phyloP scores from a whole-genome alignment of 106 monocot species.

The Ottelia alismoides region DNA sequence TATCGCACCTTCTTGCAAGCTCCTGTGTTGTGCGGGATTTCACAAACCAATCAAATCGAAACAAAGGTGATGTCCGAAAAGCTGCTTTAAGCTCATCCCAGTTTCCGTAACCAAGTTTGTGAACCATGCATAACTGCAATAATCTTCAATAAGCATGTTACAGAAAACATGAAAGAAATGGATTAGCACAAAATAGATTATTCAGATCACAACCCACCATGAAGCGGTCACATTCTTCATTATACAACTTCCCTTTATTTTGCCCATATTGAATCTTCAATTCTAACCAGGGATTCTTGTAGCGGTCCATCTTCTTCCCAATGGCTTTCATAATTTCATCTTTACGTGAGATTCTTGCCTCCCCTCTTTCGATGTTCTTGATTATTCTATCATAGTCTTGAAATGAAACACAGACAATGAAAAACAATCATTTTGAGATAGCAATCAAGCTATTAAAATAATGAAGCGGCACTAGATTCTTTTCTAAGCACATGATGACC shows the following conservation, averaged over 20 bases:
- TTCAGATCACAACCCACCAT: slow-evolving; percentile 51
- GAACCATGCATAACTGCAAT: slow-evolving; percentile 87
- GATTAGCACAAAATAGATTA: slow-evolving; percentile 1
- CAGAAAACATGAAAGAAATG: not conserved
- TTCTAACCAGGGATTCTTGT: slow-evolving; percentile 95
- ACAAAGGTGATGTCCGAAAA: slow-evolving; percentile 79
- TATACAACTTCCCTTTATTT: slow-evolving; percentile 94
- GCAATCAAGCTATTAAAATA: not conserved
- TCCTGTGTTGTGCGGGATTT: slow-evolving; percentile 96
- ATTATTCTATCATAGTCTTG: slow-evolving; percentile 93
- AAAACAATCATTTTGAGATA: not conserved
- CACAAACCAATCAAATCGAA: slow-evolving; percentile 98
- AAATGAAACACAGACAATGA: not conserved
- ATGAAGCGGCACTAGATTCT: not conserved
- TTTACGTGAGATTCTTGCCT: slow-evolving; percentile 80
- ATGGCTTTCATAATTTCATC: slow-evolving; percentile 98
- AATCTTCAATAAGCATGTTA: not conserved
- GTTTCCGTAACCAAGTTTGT: slow-evolving; percentile 93
- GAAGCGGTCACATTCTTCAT: slow-evolving; percentile 97
- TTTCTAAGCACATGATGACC: not conserved
- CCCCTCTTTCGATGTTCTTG: slow-evolving; percentile 96
- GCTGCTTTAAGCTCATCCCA: slow-evolving; percentile 96
- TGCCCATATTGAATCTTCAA: slow-evolving; percentile 98
- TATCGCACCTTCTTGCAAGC: slow-evolving; percentile 83
- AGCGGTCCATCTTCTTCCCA: slow-evolving; percentile 86